Evolutionary conservation across 176 grass and related monocot species (phyloP), one percentile per base, ranked within the genome.

Genomic region (Carex littledalei): DNA sequence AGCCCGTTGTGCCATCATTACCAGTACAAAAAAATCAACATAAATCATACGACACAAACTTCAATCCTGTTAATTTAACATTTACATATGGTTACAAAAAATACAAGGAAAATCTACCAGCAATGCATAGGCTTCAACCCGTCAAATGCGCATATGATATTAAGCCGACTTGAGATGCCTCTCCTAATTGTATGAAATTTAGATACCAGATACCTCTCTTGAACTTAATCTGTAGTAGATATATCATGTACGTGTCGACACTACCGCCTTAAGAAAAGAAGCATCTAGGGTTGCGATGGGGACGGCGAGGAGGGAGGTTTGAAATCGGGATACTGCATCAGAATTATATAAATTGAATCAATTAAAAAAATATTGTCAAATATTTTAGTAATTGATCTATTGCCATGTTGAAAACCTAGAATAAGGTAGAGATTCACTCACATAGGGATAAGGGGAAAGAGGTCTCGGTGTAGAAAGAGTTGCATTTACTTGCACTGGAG

Each of bases 281-380:
- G 21, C 55, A 56, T 50, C 80, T 89, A 99, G 35, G 93, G 91
- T 14, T 84, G 6, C 3, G 97, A 96, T 0, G 97, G 97, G 12
- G 93, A 85, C 60, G 97, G 97, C 0, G 97, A 99, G 24, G 97
- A 88, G 0, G 97, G 93, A 18, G 97, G 97, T 66, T 99, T 99
- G 34, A 99, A 85, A 89, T 99, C 97, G 0, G 93, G 97, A 86
- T 99, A 99, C 96, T 99, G 86, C 84, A 84, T 4, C 12, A 2
- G 59, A 67, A 87, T 41, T 8, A 26, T 67, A n/a, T 88, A 60
- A 76, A 17, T 77, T 85, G 35, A 83, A 41, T 65, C 16, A 59
- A 59, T 73, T 24, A 81, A 61, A 58, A 16, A 3, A 65, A 22
- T 16, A 8, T n/a, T 21, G 21, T n/a, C n/a, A n/a, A n/a, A n/a